Conservation (phyloP, 495 filamentous ascomycete species). For the Hypoxylon intermedium region DNA sequence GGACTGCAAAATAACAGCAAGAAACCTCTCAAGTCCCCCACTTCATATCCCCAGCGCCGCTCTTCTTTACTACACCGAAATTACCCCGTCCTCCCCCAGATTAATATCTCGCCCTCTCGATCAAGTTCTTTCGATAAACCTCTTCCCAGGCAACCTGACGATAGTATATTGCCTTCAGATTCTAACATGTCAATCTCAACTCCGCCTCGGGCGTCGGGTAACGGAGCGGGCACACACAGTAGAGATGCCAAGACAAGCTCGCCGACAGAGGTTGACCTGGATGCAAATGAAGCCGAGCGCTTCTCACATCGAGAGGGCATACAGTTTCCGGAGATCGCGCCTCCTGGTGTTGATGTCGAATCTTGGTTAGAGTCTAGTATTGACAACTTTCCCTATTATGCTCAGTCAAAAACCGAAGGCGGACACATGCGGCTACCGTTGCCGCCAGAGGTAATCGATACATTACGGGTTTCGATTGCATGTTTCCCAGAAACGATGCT, state of each 20-base stretch:
- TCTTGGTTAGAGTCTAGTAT: slow-evolving; percentile 39
- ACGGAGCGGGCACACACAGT: not conserved
- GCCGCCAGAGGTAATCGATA: slow-evolving; percentile 51
- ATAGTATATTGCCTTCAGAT: not conserved
- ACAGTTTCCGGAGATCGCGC: slow-evolving; percentile 28
- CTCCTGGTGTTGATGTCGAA: slow-evolving; percentile 36
- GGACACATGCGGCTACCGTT: slow-evolving; percentile 44
- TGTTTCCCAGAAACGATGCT: slow-evolving; percentile 59
- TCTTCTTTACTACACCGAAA: slow-evolving; percentile 31
- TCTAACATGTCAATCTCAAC: slow-evolving; percentile 1
- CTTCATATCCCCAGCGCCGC: slow-evolving; percentile 23
- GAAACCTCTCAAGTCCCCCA: slow-evolving; percentile 24
- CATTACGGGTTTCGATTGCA: slow-evolving; percentile 47
- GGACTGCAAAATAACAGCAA: slow-evolving; percentile 12
- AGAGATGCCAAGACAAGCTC: slow-evolving; percentile 6
- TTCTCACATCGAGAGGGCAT: not conserved
- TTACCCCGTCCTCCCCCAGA: slow-evolving; percentile 31
- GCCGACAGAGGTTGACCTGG: not conserved
- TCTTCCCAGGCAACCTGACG: slow-evolving; percentile 1
- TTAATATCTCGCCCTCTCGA: slow-evolving; percentile 27
- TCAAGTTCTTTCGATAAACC: slow-evolving; percentile 4
- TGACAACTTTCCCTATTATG: slow-evolving; percentile 39
- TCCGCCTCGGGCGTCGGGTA: not conserved
- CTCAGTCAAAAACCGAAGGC: slow-evolving; percentile 22
- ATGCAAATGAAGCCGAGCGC: not conserved